Evolutionary conservation across 129 eudicot species (phyloP).

Genomic region (Solidago caesia): DNA sequence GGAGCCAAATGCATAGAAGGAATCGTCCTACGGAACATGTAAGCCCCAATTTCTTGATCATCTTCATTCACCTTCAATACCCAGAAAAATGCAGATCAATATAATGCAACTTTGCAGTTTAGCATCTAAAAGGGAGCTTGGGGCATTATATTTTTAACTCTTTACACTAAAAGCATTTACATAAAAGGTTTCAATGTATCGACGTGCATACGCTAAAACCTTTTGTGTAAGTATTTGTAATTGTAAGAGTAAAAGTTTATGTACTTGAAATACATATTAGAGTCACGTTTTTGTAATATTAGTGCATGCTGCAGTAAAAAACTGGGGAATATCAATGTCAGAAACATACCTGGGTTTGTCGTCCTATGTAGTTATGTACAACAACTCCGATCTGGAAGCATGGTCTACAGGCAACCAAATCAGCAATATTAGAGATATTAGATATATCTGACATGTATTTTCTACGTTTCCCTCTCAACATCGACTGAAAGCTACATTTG

Average conservation of each 20-base stretch:
- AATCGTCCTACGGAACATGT: constrained; percentile 92
- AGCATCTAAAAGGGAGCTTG: not conserved
- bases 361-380: constrained; percentile 86
- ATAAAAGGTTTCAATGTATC: not conserved
- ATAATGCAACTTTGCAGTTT: not conserved
- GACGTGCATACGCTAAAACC: not conserved
- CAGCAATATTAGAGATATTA: constrained; percentile 67
- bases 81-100: constrained; percentile 11
- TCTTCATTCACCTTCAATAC: constrained; percentile 83
- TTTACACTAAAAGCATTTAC: no score
- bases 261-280: no score
- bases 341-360: constrained; percentile 82
- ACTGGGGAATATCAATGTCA: no score
- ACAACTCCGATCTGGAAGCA: constrained; percentile 86
- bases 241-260: no score
- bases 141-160: not conserved
- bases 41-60: constrained; percentile 88
- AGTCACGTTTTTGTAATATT: no score
- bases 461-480: constrained; percentile 62
- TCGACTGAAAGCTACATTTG: constrained; percentile 62
- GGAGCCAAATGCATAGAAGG: constrained; percentile 75
- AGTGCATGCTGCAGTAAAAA: no score
- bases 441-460: constrained; percentile 60
- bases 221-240: not conserved
- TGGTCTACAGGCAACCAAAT: constrained; percentile 75